phyloP scores from a whole-genome alignment of 345 rosid genomes.

The Eucalyptus curtisii region DNA sequence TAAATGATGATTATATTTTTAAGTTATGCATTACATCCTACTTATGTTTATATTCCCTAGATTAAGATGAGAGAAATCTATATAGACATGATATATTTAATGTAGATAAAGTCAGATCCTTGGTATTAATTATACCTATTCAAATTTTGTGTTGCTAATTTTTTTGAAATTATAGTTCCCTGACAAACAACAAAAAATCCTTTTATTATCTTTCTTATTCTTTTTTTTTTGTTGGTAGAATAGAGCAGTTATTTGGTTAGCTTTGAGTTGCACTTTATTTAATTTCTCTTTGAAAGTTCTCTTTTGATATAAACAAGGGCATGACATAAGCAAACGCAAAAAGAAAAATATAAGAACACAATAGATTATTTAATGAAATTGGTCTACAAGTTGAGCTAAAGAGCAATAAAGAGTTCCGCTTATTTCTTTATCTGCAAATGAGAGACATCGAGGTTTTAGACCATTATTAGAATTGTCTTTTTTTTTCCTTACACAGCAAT shows the following conservation, averaged over 20 bases:
- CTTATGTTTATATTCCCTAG: background rate
- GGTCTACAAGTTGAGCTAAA: background rate
- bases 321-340: background rate
- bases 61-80: background rate
- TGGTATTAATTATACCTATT: background rate
- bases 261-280: background rate
- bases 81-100: background rate
- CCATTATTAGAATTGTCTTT: background rate
- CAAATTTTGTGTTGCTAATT: background rate
- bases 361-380: background rate
- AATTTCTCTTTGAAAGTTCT: background rate
- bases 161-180: background rate
- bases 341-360: background rate
- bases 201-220: background rate
- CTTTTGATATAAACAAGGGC: background rate
- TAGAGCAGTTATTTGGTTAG: background rate
- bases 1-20: background rate
- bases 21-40: background rate
- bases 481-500: background rate
- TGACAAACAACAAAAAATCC: background rate
- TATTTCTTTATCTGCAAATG: background rate
- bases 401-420: background rate
- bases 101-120: background rate
- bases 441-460: background rate
- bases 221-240: background rate